Evolutionary conservation across 306 rosid genomes (phyloP).

Genomic region (Cicer cuneatum): DNA sequence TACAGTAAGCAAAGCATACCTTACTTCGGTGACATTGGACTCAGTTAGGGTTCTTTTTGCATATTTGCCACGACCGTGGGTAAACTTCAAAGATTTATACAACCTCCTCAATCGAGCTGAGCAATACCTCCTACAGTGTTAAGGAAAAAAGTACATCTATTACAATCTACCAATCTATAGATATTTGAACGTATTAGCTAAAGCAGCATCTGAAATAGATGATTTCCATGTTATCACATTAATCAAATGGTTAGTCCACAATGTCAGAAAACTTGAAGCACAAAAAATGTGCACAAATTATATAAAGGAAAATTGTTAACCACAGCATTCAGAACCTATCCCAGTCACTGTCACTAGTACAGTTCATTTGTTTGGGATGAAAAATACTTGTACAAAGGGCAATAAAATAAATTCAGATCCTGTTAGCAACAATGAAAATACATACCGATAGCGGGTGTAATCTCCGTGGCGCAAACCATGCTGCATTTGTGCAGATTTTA

Average conservation of each 20-base stretch:
- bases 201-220: slow-evolving; percentile 2
- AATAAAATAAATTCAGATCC: not conserved
- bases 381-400: not conserved
- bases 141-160: not conserved
- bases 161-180: slow-evolving; percentile 39
- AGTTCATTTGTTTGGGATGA: slow-evolving; percentile 9
- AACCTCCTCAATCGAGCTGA: slow-evolving; percentile 93
- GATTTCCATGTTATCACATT: slow-evolving; percentile 7
- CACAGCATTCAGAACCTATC: slow-evolving; percentile 2
- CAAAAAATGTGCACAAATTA: slow-evolving; percentile 13
- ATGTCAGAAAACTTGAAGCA: slow-evolving; percentile 12
- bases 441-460: slow-evolving; percentile 90
- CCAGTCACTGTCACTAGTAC: not conserved
- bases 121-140: slow-evolving; percentile 79
- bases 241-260: not conserved
- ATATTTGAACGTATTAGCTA: slow-evolving; percentile 11
- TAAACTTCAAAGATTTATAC: slow-evolving; percentile 90
- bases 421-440: not conserved
- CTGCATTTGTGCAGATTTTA: slow-evolving; percentile 97
- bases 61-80: slow-evolving; percentile 97
- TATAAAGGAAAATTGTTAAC: slow-evolving; percentile 20
- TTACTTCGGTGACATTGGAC: slow-evolving; percentile 82
- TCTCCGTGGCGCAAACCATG: slow-evolving; percentile 95
- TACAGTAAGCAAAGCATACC: slow-evolving; percentile 52
- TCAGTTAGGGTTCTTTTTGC: slow-evolving; percentile 70